phyloP scores from a whole-genome alignment of 352 stramenopile species.

The Globisporangium spiculum region DNA sequence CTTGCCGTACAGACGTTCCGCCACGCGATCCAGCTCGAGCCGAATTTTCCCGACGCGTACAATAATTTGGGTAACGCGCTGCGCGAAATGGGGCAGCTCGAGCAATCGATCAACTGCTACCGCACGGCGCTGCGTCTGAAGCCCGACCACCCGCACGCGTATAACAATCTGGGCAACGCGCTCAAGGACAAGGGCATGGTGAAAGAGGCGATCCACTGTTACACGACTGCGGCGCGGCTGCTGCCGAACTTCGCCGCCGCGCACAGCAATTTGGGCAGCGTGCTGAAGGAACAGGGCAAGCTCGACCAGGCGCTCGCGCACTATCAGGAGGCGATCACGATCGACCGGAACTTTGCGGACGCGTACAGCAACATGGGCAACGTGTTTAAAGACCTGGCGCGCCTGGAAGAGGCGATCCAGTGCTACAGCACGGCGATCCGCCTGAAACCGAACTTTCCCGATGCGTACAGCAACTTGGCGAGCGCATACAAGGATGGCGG shows the following conservation, averaged over 20 bases:
- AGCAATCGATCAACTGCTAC: slow-evolving; percentile 86
- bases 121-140: slow-evolving; percentile 87
- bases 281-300: slow-evolving; percentile 94
- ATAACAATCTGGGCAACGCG: slow-evolving; percentile 93
- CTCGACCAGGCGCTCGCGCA: slow-evolving; percentile 92
- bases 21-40: slow-evolving; percentile 90
- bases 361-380: slow-evolving; percentile 95
- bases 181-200: slow-evolving; percentile 92
- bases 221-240: slow-evolving; percentile 87
- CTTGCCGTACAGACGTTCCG: slow-evolving; percentile 86
- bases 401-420: slow-evolving; percentile 85
- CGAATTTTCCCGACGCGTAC: slow-evolving; percentile 92
- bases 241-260: slow-evolving; percentile 92
- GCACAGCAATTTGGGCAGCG: slow-evolving; percentile 92
- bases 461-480: slow-evolving; percentile 91
- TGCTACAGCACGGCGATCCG: slow-evolving; percentile 90
- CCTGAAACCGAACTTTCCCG: slow-evolving; percentile 86
- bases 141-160: slow-evolving; percentile 91
- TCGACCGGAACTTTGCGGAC: slow-evolving; percentile 90
- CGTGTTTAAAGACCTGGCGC: slow-evolving; percentile 91
- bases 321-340: slow-evolving; percentile 92
- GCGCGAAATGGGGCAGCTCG: slow-evolving; percentile 77
- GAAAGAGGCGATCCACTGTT: slow-evolving; percentile 93
- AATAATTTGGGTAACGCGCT: slow-evolving; percentile 94
- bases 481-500: slow-evolving; percentile 92